These are phyloP conservation scores for Aspergillus texensis DNA, from an alignment of 2,329 filamentous ascomycete species.

Conservation along the genomic window DNA sequence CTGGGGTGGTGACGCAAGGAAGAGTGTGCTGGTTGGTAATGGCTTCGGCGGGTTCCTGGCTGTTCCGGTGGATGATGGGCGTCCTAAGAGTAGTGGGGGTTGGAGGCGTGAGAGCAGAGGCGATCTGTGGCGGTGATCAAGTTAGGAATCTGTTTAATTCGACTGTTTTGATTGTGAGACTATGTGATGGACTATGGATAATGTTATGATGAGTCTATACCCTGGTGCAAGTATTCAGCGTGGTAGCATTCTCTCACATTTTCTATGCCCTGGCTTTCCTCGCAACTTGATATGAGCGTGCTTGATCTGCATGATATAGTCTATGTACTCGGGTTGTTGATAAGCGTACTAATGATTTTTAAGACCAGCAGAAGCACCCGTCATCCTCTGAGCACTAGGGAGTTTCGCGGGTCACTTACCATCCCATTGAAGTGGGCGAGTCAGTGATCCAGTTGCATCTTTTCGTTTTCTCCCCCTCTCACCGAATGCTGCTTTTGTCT, in stretches of 20 bases:
- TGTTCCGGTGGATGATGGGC: slow-evolving; percentile 57
- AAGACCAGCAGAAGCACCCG: background rate
- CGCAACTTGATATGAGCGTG: background rate
- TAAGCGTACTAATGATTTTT: background rate
- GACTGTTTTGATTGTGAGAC: slow-evolving; percentile 2
- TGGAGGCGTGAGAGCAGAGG: slow-evolving; percentile 36
- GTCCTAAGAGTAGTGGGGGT: slow-evolving; percentile 39
- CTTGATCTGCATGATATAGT: background rate
- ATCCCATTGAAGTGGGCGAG: background rate
- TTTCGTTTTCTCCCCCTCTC: background rate
- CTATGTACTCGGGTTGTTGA: background rate
- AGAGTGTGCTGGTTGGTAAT: slow-evolving; percentile 67
- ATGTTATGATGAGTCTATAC: slow-evolving; percentile 15
- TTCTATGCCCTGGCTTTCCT: background rate
- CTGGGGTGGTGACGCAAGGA: slow-evolving; percentile 62
- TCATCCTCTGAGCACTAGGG: too few relatives aligned
- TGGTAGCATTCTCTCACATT: background rate
- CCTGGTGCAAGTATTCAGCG: background rate
- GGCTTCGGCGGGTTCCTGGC: slow-evolving; percentile 68
- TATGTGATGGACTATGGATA: slow-evolving; percentile 1
- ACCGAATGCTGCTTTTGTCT: background rate
- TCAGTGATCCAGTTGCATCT: background rate
- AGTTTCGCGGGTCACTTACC: too few relatives aligned
- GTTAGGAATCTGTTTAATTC: background rate
- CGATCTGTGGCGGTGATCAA: slow-evolving; percentile 42